Evolutionary conservation across 2,329 filamentous ascomycete species (phyloP), one percentile per base, ranked within the genome.

Genomic region (Tolypocladium tundrense): DNA sequence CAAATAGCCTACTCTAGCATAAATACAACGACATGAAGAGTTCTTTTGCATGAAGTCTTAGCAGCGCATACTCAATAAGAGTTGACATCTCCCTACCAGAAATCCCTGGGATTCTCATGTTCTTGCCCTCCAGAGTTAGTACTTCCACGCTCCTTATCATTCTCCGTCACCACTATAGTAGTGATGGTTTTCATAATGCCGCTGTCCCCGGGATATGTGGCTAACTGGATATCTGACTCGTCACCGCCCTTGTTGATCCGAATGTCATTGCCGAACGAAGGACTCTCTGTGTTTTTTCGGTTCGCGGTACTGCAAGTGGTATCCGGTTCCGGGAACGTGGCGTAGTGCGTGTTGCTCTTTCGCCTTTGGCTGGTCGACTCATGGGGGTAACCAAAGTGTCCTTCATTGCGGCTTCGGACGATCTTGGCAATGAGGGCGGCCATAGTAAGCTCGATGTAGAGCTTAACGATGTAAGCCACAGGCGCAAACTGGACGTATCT

Each of bases 371-470:
- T 21, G 3, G 21, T 16, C 8, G 58, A 52, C 10, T 43, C 43
- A 16, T 53, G 21, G 4, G 45, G 10, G 24, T 59, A 57, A 9
- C 40, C 42, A 19, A 10, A n/a, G n/a, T 55, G 16, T 11, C 21
- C 19, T 2, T 52, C 31, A 19, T 51, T 55, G 2, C 53, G 31
- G 11, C 48, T 56, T n/a, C 40, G 41, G 54, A 60, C 69, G 2
- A 77, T 67, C 55, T 73, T 74, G 35, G 68, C 75, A 57, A 81
- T 81, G 31, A 81, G 72, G 31, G 75, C 74, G 35, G 79, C 77
- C 77, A 81, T 80, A 24, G 73, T 73, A 64, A 81, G 73, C 61
- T 81, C 79, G 61, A 81, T 80, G 61, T 81, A 75, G 19, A 81
- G 72, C 60, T 81, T 81, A 56, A 80, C 72, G 33, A 79, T 73